phyloP scores from a whole-genome alignment of 2,329 filamentous ascomycete genomes.

The Atkinsonella texensis region DNA sequence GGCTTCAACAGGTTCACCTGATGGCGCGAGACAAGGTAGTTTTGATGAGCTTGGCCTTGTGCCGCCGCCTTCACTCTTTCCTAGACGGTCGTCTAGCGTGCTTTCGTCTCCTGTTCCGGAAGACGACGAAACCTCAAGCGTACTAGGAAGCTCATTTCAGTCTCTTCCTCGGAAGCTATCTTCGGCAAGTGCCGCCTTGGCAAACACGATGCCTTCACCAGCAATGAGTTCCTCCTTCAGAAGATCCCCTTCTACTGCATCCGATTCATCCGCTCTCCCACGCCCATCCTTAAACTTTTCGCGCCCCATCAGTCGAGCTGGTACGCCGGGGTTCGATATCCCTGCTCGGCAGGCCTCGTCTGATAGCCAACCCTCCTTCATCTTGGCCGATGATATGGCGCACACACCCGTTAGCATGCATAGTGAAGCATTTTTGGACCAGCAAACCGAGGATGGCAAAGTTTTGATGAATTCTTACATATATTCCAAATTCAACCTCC shows the following conservation, averaged over 20 bases:
- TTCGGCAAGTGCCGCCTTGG: slow-evolving; percentile 46
- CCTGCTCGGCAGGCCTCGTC: slow-evolving; percentile 52
- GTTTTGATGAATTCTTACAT: slow-evolving; percentile 61
- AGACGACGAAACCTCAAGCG: slow-evolving; percentile 54
- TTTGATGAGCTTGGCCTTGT: slow-evolving; percentile 40
- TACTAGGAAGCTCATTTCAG: slow-evolving; percentile 39
- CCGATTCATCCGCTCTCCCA: slow-evolving; percentile 62
- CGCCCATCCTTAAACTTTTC: slow-evolving; percentile 89
- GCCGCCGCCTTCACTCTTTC: slow-evolving; percentile 37
- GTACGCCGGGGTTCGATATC: slow-evolving; percentile 44
- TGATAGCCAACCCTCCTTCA: slow-evolving; percentile 54
- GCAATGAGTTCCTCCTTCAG: slow-evolving; percentile 45
- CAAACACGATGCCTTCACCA: slow-evolving; percentile 39
- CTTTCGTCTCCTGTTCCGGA: slow-evolving; percentile 53
- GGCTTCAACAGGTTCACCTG: slow-evolving; percentile 29
- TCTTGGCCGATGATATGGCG: slow-evolving; percentile 50
- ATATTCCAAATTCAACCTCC: slow-evolving; percentile 74
- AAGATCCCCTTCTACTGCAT: slow-evolving; percentile 74
- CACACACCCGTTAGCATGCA: slow-evolving; percentile 63
- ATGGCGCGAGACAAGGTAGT: slow-evolving; percentile 31
- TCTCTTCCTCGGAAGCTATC: slow-evolving; percentile 72
- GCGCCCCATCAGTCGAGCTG: slow-evolving; percentile 67
- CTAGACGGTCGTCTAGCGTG: slow-evolving; percentile 45
- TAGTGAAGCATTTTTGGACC: slow-evolving; percentile 54
- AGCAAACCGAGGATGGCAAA: slow-evolving; percentile 30